Base-by-base conservation (phyloP, 805 yeast genomes). In the Pichia eremophila region DNA sequence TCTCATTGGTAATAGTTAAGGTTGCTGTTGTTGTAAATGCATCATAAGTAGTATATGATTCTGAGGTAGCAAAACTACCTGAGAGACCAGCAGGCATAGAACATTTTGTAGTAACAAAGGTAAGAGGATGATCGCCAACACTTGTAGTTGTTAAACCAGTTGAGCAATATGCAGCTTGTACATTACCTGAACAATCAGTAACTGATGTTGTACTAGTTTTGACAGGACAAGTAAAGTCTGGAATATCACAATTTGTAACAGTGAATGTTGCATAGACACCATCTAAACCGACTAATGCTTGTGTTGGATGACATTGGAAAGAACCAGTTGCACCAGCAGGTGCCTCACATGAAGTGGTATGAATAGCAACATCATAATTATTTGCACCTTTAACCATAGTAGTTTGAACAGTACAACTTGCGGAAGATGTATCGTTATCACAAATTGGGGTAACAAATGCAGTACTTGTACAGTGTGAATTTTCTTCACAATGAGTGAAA, bases 301-400 rank as follows among this genome's bases (percentile, higher is more conserved):
- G 36, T 10, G 52, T 47, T 29, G 44, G 43, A 41, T 47, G 51
- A 41, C 54, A 52, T 17, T 38, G 25, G 36, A 52, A 52, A 5
- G 54, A 47, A 5, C 54, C 54, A 10, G 51, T 52, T 11, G 48
- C 52, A 35, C 36, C 51, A 14, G 29, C 7, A 9, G 54, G 54
- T 10, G 44, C 40, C n/a, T 43, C 42, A 39, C 54, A 52, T 11
- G 52, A 49, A 15, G 54, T 52, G 15, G 51, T 49, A 12, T 47
- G 49, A 12, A 52, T 37, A 22, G 50, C 43, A 38, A 40, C 47
- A 8, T 40, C 35, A 7, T 45, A 40, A 8, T 37, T 44, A 12
- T 47, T 44, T 1, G 38, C 34, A 11, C 43, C 44, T 10, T 47
- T 36, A 38, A 45, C 36, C 6, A 40, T 44, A 5, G 51, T 49